phyloP scores from a whole-genome alignment of 83 land plant species.

The Picea engelmannii region DNA sequence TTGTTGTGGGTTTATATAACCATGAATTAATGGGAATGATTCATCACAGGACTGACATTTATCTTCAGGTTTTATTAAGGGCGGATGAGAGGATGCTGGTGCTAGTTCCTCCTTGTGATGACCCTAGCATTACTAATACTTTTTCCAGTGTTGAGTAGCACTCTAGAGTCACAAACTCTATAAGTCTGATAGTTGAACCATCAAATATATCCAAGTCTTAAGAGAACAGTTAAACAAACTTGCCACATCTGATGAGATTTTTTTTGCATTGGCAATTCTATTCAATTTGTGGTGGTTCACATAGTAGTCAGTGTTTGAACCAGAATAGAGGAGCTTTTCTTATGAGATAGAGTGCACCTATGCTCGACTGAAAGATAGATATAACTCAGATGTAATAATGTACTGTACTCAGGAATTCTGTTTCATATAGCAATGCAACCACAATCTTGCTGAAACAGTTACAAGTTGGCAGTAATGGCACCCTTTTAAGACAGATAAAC shows the following conservation, averaged over 20 bases:
- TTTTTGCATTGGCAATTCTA: neutral
- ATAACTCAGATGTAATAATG: too few relatives aligned
- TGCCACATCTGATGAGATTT: neutral
- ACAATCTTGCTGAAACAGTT: neutral
- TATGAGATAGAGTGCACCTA: too few relatives aligned
- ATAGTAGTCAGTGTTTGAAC: neutral
- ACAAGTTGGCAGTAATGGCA: neutral
- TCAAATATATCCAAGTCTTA: too few relatives aligned
- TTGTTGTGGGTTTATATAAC: neutral
- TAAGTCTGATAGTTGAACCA: neutral
- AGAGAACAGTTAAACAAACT: too few relatives aligned
- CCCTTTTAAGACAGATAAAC: neutral
- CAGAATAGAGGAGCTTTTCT: neutral
- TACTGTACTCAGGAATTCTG: neutral
- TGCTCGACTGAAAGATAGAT: too few relatives aligned
- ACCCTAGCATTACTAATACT: neutral
- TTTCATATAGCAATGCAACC: neutral
- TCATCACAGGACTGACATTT: neutral
- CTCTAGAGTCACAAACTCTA: too few relatives aligned
- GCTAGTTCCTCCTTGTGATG: neutral
- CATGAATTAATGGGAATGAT: neutral
- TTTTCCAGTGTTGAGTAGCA: too few relatives aligned
- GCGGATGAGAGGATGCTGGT: neutral
- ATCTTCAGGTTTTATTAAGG: neutral
- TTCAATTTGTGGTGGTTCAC: neutral